These are phyloP conservation scores for Cryphonectria nitschkei DNA, from an alignment of 2,329 filamentous ascomycete genomes.

Conservation along the genomic window DNA sequence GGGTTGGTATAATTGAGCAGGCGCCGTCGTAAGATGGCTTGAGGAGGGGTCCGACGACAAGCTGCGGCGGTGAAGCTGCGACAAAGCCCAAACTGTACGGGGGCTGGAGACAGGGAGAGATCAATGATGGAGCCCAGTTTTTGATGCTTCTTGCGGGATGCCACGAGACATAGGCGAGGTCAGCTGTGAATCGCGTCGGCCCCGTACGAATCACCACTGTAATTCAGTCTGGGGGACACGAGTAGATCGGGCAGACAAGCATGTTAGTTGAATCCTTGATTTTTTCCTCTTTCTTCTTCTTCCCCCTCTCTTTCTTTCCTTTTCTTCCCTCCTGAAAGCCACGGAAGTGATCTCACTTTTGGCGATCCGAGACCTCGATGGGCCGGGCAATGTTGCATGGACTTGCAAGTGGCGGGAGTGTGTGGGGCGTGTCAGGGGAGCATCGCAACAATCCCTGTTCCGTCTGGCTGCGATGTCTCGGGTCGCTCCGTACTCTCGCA, in stretches of 20 bases:
- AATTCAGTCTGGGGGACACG: background rate
- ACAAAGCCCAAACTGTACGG: constrained; percentile 17
- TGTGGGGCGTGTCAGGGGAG: constrained; percentile 11
- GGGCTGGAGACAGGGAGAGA: constrained; percentile 6
- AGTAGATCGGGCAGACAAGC: background rate
- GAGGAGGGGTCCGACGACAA: background rate
- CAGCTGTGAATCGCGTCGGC: constrained; percentile 1
- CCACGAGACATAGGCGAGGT: constrained; percentile 4
- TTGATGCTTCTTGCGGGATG: background rate
- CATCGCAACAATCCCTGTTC: constrained; percentile 6
- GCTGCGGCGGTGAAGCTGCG: constrained; percentile 15
- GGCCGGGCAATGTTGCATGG: constrained; percentile 2
- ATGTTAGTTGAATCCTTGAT: background rate
- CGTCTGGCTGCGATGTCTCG: constrained; percentile 2
- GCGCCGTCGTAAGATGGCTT: background rate
- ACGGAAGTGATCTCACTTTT: background rate
- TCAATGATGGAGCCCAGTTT: background rate
- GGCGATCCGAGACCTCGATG: background rate
- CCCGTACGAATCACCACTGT: background rate
- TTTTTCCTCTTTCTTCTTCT: background rate
- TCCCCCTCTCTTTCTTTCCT: background rate
- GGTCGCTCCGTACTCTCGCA: background rate
- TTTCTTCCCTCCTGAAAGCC: background rate
- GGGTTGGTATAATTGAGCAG: background rate
- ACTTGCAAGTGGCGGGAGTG: background rate